A percentile compares a stretch with the other conserved stretches of the same genome.
Evolutionary conservation across 2,329 filamentous ascomycete species (phyloP).

Genomic region (Xylariaceae sp.): DNA sequence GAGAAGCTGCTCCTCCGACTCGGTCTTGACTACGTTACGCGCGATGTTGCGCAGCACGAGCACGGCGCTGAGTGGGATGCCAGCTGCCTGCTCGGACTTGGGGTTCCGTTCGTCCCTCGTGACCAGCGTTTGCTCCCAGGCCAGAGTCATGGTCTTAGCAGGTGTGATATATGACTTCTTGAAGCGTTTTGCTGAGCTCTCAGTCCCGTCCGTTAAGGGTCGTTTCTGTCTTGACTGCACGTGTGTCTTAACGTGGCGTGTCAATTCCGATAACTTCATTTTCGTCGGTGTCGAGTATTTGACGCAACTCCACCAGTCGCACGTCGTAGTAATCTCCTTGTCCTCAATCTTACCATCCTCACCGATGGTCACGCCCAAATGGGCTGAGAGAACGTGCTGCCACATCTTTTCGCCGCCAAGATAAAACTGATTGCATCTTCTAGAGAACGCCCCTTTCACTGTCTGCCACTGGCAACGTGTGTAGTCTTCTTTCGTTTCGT

Average conservation of each 20-base stretch:
- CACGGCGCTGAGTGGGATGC: slow-evolving; percentile 73
- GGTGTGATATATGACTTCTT: slow-evolving; percentile 47
- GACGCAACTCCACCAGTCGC: slow-evolving; percentile 64
- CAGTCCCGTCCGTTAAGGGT: slow-evolving; percentile 19
- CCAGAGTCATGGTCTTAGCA: slow-evolving; percentile 50
- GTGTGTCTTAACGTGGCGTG: slow-evolving; percentile 66
- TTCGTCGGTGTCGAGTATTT: slow-evolving; percentile 46
- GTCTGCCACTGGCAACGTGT: slow-evolving; percentile 63
- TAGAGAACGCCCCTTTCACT: slow-evolving; percentile 31
- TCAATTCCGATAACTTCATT: slow-evolving; percentile 47
- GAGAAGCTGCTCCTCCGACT: slow-evolving; percentile 50
- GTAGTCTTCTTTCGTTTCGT: slow-evolving; percentile 59
- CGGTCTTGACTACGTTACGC: slow-evolving; percentile 59
- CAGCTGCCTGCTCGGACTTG: slow-evolving; percentile 61
- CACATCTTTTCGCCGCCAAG: slow-evolving; percentile 63
- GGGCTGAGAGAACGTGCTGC: slow-evolving; percentile 63
- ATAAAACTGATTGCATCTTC: slow-evolving; percentile 57
- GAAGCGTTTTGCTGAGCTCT: slow-evolving; percentile 26
- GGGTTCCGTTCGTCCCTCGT: slow-evolving; percentile 55
- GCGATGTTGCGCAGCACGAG: slow-evolving; percentile 77
- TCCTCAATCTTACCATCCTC: slow-evolving; percentile 55
- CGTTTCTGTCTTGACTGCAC: slow-evolving; percentile 41
- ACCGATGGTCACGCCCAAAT: slow-evolving; percentile 56
- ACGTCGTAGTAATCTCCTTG: slow-evolving; percentile 49
- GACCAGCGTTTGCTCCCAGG: slow-evolving; percentile 52